Percentiles rank a stretch among this genome's conserved stretches.
phyloP scores from a whole-genome alignment of 75 land plant species.

The Selaginella tamariscina region DNA sequence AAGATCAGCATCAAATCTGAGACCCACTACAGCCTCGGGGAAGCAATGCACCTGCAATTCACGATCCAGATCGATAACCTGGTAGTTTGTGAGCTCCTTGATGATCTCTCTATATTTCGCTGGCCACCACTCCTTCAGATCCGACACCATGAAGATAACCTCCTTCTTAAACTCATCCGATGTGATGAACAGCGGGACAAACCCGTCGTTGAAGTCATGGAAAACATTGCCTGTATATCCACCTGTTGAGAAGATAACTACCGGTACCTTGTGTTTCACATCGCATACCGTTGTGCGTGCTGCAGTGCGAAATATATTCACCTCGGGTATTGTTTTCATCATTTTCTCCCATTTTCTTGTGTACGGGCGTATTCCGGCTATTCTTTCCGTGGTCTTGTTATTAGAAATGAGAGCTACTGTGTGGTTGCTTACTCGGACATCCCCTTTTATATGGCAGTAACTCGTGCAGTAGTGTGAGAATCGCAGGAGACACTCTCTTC shows the following conservation, averaged over 20 bases:
- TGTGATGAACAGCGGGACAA: neutral
- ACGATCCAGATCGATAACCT: neutral
- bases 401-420: neutral
- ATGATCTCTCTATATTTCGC: neutral
- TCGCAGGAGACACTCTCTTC: neutral
- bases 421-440: neutral
- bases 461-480: neutral
- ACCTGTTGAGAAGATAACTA: neutral
- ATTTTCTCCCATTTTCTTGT: neutral
- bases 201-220: neutral
- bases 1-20: neutral
- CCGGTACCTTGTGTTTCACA: neutral
- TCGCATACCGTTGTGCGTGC: neutral
- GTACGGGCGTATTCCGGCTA: neutral
- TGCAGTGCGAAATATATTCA: neutral
- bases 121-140: conserved; percentile 1
- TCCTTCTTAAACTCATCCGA: neutral
- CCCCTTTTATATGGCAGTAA: neutral
- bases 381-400: neutral
- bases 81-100: neutral
- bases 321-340: neutral
- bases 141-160: neutral
- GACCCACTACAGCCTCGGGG: neutral
- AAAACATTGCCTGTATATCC: neutral
- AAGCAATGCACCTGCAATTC: neutral